Base-by-base conservation (phyloP, 2,329 filamentous ascomycete genomes). In the Colletotrichum nymphaeae region DNA sequence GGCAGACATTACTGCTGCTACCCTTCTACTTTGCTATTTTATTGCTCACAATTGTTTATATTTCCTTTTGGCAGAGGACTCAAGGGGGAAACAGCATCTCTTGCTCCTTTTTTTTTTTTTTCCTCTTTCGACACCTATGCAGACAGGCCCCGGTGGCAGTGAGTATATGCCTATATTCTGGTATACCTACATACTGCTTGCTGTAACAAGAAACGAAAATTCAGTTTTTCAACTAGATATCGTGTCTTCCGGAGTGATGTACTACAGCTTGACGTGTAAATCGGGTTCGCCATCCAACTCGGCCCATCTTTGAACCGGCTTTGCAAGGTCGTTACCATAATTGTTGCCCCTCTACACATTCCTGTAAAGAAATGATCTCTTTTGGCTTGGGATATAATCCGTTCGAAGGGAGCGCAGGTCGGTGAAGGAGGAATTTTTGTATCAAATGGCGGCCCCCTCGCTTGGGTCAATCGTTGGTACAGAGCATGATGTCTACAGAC, bases 21-120 rank as follows among this genome's bases (percentile, higher is more conserved):
- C 49, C 32, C n/a, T 67, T 56, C 62, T 63, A 49, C 5, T 56
- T 65, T 56, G 32, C 37, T 52, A 58, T 57, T 37, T 49, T 60
- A 59, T 67, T 71, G 66, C 60, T 69, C 16, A 28, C 59, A 9
- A n/a, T 66, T 67, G 49, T 57, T 68, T 42, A 28, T 30, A 37
- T 30, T 49, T 59, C 60, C 46, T 22, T 30, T 35, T 35, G 37
- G 42, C 19, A 9, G 42, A 49, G 42, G 19, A 19, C 19, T 22
- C 3, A 19, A 19, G 16, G 4, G 42, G 42, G 7, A 9, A 49
- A 49, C 42, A 49, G 42, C 42, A 49, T n/a, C 42, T 49, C 19
- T 49, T n/a, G 42, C 42, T 49, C 42, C 7, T n/a, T 49, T 49
- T 49, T n/a, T n/a, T n/a, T n/a, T 16, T 49, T 5, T 26, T 4